Conservation (phyloP, 2,329 filamentous ascomycete species). For the Zasmidium citrigriseum region DNA sequence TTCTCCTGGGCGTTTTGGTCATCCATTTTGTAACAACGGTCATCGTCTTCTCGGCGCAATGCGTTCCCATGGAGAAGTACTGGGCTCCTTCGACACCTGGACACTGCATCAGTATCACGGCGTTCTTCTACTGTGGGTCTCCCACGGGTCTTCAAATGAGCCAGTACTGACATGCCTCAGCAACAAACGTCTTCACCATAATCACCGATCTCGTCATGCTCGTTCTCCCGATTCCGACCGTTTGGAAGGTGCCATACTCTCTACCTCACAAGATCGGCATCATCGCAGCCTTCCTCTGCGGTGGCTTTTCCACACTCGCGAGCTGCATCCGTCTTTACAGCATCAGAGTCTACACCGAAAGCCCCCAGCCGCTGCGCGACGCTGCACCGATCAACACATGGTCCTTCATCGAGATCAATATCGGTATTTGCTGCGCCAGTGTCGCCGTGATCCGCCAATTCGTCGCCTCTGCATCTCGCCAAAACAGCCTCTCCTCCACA, state of each 20-base stretch:
- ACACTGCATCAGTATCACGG: constrained; percentile 37
- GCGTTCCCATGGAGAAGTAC: constrained; percentile 37
- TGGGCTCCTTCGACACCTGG: constrained; percentile 33
- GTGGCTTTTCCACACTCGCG: constrained; percentile 28
- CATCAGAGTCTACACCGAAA: constrained; percentile 30
- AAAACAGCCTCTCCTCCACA: not conserved
- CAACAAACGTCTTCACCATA: constrained; percentile 39
- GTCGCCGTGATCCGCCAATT: constrained; percentile 23
- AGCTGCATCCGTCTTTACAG: constrained; percentile 35
- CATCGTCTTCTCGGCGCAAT: constrained; percentile 39
- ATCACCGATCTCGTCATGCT: constrained; percentile 41
- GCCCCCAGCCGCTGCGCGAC: constrained; percentile 30
- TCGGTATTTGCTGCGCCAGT: constrained; percentile 35
- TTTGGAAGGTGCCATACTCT: constrained; percentile 37
- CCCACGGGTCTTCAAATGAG: not conserved
- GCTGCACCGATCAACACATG: constrained; percentile 32
- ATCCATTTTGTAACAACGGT: constrained; percentile 38
- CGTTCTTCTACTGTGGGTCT: constrained; percentile 35
- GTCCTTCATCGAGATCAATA: constrained; percentile 37
- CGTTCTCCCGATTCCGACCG: constrained; percentile 40
- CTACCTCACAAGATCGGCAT: constrained; percentile 37
- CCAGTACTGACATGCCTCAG: constrained; percentile 6
- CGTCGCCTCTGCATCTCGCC: constrained; percentile 2
- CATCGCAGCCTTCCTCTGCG: constrained; percentile 28
- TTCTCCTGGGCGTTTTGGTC: constrained; percentile 36